Evolutionary conservation across 1,284 basidiomycete species (phyloP), one percentile per base, ranked within the genome.

Genomic region (Trichosporon coremiiforme): DNA sequence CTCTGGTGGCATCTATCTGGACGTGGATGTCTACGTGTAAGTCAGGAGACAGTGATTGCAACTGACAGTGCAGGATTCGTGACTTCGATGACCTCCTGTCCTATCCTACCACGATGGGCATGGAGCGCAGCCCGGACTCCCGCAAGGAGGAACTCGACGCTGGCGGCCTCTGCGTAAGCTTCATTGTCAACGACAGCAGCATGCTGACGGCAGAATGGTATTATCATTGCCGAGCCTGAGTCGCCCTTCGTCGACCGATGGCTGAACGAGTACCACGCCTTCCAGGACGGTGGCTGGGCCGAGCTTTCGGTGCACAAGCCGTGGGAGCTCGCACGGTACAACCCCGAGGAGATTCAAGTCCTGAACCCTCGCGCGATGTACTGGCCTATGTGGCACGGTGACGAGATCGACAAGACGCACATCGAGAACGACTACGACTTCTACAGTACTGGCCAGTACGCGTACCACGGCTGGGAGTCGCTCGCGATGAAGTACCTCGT

Each of bases 1-100:
- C 66, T 77, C 78, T 3, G 85, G 86, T 4, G 86, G 86, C 8
- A 84, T 86, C 25, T 86, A 86, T 70, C 78, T 86, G 15, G 86
- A 86, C 69, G 83, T 85, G n/a, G 85, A 86, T 73, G 77, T 81
- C 68, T 84, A 75, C 70, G 75, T 83, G 83, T 83, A 68, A 72
- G 70, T 45, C 41, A 17, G 7, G 7, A 17, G 15, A 25, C 1
- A 53, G 12, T 2, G 38, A 3, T 5, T 15, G 62, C 13, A 12
- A 7, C 45, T 15, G 6, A 22, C 22, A 2, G 4, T n/a, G 13
- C 73, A 79, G 79, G 4, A 73, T 76, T 38, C 75, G 77, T 60
- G 71, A 80, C 1, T 82, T 83, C 66, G 80, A 79, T 64, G 77
- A 80, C 62, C 71, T 84, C 25, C 62, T 84, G 47, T 80, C 78